Evolutionary conservation across 2,329 filamentous ascomycete genomes (phyloP), one percentile per base, ranked within the genome.

Genomic region (Corniculantispora saksenae): DNA sequence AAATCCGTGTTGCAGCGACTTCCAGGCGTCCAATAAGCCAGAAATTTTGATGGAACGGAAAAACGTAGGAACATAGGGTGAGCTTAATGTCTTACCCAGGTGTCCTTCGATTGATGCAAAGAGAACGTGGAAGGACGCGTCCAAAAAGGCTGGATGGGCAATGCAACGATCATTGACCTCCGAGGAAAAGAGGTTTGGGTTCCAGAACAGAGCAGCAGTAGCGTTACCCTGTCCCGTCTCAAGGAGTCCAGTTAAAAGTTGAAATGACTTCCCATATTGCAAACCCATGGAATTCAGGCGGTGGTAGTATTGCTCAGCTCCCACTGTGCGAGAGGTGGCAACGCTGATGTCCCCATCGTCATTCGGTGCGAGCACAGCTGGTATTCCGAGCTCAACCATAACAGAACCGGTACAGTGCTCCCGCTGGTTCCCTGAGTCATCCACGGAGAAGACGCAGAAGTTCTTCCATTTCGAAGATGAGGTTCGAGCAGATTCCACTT

Each of bases 121-220:
- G 45, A 72, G 69, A 55, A 71, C 66, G 58, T 72, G 70, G 68
- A 72, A 72, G 64, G 70, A 68, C 15, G 71, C 67, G 58, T 73
- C 70, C 7, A 73, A 64, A 9, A 71, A 67, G 12, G 69, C 70
- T 2, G 54, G 54, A 15, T 57, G 54, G 3, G 21, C 12, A 25
- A 57, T 21, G 17, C 15, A n/a, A 4, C 3, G 13, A 25, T 71
- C 70, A 21, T 67, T 67, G 43, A 64, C 47, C 12, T 69, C 67
- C 8, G 65, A 65, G 3, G 70, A 65, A 3, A 71, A 64, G n/a
- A 57, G 64, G 4, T 55, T 63, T 9, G 68, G 69, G 23, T 70
- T 66, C 45, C 66, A 70, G 32, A 65, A 54, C 1, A 70, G 67
- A 27, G 68, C 66, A 3, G 68, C 68, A 19, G 70, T 64, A 19